Evolutionary conservation across 495 filamentous ascomycete species (phyloP).

Genomic region (Tuber microsphaerosporum): DNA sequence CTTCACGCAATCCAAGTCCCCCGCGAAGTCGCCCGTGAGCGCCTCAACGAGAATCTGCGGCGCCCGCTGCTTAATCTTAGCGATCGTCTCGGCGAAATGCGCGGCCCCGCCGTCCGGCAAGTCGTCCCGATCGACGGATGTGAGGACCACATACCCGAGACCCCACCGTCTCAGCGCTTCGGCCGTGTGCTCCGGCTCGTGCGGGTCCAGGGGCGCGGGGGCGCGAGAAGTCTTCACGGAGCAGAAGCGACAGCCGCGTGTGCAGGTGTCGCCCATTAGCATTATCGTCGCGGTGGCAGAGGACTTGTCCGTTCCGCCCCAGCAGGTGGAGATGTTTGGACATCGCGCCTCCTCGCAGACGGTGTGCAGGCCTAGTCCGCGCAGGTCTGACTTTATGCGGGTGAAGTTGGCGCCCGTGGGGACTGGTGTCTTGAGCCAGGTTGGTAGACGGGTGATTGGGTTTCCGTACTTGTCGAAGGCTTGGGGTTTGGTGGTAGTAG

Average conservation of each 20-base stretch:
- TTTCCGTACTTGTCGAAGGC: conserved; percentile 64
- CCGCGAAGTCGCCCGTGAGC: conserved; percentile 81
- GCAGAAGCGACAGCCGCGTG: conserved; percentile 93
- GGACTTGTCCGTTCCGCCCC: conserved; percentile 81
- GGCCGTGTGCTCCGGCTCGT: conserved; percentile 94
- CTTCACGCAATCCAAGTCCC: conserved; percentile 72
- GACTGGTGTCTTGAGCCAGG: conserved; percentile 94
- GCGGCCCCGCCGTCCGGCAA: conserved; percentile 76
- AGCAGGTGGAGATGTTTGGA: conserved; percentile 96
- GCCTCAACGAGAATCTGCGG: conserved; percentile 88
- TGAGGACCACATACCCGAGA: conserved; percentile 89
- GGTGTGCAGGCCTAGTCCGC: conserved; percentile 83
- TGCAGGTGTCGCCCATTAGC: conserved; percentile 98
- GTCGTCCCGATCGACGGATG: conserved; percentile 88
- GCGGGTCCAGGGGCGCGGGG: conserved; percentile 79
- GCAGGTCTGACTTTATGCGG: conserved; percentile 84
- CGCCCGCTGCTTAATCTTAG: conserved; percentile 84
- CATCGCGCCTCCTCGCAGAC: conserved; percentile 97
- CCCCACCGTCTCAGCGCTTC: conserved; percentile 91
- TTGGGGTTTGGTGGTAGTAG: conserved; percentile 45
- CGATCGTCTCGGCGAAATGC: conserved; percentile 92
- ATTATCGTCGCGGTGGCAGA: conserved; percentile 97
- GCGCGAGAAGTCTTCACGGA: conserved; percentile 78
- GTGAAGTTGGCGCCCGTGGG: conserved; percentile 75
- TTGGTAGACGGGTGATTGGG: conserved; percentile 84